Percentiles rank a stretch among this genome's conserved stretches.
Evolutionary conservation across 2,329 filamentous ascomycete species (phyloP).

Genomic region (Juglanconis juglandina): DNA sequence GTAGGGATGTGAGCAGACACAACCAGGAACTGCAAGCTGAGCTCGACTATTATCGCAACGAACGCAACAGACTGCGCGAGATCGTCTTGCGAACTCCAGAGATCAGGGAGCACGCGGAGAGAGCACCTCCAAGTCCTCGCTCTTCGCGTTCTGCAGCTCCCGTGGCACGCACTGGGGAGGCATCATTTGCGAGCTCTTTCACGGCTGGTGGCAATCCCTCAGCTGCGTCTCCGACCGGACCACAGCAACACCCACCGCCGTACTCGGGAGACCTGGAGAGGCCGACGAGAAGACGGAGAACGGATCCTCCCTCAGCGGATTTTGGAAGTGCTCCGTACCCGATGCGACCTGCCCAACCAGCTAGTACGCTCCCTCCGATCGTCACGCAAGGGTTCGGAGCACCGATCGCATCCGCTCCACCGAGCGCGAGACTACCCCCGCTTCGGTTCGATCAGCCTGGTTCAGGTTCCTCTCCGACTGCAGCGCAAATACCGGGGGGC

Average conservation of each 20-base stretch:
- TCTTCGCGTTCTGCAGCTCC: constrained; percentile 22
- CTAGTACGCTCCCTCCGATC: constrained; percentile 40
- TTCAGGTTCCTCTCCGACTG: constrained; percentile 23
- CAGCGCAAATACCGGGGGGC: constrained; percentile 15
- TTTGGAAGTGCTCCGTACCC: constrained; percentile 39
- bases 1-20: constrained; percentile 59
- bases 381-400: constrained; percentile 14
- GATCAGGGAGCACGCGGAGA: constrained; percentile 49
- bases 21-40: constrained; percentile 57
- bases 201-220: constrained; percentile 10
- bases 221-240: constrained; percentile 25
- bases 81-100: constrained; percentile 59
- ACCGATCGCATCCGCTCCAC: constrained; percentile 21
- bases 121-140: constrained; percentile 50
- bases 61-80: constrained; percentile 69
- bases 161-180: constrained; percentile 11
- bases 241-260: constrained; percentile 21
- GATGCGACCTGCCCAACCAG: constrained; percentile 28
- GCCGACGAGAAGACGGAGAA: constrained; percentile 44
- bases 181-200: constrained; percentile 11
- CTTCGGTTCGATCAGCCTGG: constrained; percentile 42
- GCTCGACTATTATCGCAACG: constrained; percentile 68
- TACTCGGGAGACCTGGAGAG: constrained; percentile 36
- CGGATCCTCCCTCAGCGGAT: constrained; percentile 30
- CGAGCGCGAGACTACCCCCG: constrained; percentile 45